These are phyloP conservation scores for Trichoderma asperelloides DNA, from an alignment of 495 filamentous ascomycete species.

Conservation along the genomic window DNA sequence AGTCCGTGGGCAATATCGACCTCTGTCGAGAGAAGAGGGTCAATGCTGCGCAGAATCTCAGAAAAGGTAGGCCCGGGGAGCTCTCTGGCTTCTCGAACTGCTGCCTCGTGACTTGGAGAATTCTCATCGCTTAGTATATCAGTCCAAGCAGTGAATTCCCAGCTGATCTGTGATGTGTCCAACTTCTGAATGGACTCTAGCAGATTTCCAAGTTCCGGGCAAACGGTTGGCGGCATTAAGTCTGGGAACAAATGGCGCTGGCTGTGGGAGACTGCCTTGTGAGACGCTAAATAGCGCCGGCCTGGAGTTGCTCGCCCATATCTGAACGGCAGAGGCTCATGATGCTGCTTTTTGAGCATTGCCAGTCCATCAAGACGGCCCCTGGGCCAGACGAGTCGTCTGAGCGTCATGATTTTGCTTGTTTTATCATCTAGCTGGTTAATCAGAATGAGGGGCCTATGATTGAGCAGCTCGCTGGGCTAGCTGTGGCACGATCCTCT, in stretches of 20 bases:
- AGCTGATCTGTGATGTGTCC: not conserved
- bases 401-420: not conserved
- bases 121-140: not conserved
- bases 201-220: not conserved
- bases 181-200: not conserved
- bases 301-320: not conserved
- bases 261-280: not conserved
- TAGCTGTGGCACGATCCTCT: not conserved
- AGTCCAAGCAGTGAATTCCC: conserved; percentile 1
- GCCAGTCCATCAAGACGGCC: not conserved
- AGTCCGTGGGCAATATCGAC: conserved; percentile 18
- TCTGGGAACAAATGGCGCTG: not conserved
- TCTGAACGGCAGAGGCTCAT: not conserved
- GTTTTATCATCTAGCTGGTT: not conserved
- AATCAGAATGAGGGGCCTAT: not conserved
- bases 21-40: conserved; percentile 21
- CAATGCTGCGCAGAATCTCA: conserved; percentile 27
- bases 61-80: conserved; percentile 27
- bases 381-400: not conserved
- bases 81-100: not conserved
- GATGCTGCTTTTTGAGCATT: not conserved
- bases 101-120: not conserved
- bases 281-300: conserved; percentile 1
- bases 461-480: not conserved
- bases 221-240: not conserved